phyloP scores from a whole-genome alignment of 2,329 filamentous ascomycete species.

The Fonsecaea monophora region DNA sequence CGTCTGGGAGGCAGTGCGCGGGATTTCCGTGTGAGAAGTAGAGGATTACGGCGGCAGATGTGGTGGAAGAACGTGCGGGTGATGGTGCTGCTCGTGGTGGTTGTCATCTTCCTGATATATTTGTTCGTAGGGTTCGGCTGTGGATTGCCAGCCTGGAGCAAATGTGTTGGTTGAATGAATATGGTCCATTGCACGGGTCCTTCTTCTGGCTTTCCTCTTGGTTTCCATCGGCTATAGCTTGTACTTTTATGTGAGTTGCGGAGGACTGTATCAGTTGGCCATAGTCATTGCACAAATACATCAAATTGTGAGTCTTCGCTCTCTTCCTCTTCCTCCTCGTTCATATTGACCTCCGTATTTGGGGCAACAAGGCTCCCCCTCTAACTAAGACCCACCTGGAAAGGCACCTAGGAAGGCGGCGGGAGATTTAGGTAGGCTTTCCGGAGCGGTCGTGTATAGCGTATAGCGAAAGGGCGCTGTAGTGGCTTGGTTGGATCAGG shows the following conservation, averaged over 20 bases:
- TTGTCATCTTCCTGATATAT: conserved; percentile 71
- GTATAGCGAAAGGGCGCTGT: background rate
- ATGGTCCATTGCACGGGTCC: background rate
- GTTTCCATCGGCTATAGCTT: background rate
- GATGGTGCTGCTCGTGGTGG: conserved; percentile 81
- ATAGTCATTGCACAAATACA: background rate
- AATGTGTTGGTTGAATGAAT: conserved; percentile 47
- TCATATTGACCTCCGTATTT: background rate
- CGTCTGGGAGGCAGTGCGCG: conserved; percentile 83
- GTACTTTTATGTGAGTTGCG: background rate
- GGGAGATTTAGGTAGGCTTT: background rate
- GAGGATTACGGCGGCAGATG: conserved; percentile 89
- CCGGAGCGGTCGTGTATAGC: background rate
- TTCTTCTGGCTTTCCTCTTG: background rate
- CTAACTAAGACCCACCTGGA: no score
- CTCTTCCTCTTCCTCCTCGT: background rate
- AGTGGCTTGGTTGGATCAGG: background rate
- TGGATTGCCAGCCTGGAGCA: conserved; percentile 66
- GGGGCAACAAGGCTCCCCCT: background rate
- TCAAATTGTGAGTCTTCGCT: background rate
- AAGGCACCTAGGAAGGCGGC: background rate
- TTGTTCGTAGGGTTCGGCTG: conserved; percentile 75
- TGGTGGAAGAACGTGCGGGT: conserved; percentile 99
- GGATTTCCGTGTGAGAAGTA: conserved; percentile 87
- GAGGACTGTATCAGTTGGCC: background rate